These are phyloP conservation scores for Globisporangium takayamanum DNA, from an alignment of 352 stramenopile species.

Conservation along the genomic window DNA sequence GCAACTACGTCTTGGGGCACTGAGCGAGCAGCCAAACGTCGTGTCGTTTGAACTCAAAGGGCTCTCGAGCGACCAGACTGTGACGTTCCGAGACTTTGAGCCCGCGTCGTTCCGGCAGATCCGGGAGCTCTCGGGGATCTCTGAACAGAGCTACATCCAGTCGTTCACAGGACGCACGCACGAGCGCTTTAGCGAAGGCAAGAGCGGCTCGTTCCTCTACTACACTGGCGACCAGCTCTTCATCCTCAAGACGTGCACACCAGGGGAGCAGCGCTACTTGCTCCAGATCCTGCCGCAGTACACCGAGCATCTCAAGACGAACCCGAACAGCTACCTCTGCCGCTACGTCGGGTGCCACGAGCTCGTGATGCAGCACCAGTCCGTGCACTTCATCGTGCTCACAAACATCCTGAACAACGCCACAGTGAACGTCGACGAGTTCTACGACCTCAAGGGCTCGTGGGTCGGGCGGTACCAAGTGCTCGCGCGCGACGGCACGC, in stretches of 20 bases:
- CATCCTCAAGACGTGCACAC: slow-evolving; percentile 87
- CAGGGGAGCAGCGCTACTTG: slow-evolving; percentile 76
- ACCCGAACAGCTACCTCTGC: slow-evolving; percentile 85
- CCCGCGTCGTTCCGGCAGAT: slow-evolving; percentile 79
- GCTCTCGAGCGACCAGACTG: slow-evolving; percentile 48
- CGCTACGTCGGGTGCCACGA: slow-evolving; percentile 88
- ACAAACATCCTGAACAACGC: slow-evolving; percentile 87
- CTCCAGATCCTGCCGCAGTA: slow-evolving; percentile 86
- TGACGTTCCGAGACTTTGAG: slow-evolving; percentile 82
- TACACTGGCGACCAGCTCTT: slow-evolving; percentile 86
- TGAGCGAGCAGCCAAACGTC: slow-evolving; percentile 42
- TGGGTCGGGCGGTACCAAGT: slow-evolving; percentile 81
- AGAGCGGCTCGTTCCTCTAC: slow-evolving; percentile 87
- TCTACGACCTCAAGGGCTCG: slow-evolving; percentile 89
- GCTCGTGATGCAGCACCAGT: slow-evolving; percentile 81
- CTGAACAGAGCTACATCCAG: slow-evolving; percentile 61
- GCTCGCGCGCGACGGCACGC: slow-evolving; percentile 54
- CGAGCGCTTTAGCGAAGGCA: slow-evolving; percentile 86
- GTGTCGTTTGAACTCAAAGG: slow-evolving; percentile 70
- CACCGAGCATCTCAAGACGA: slow-evolving; percentile 67
- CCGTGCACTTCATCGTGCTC: slow-evolving; percentile 83
- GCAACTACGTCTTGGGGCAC: slow-evolving; percentile 39
- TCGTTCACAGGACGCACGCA: slow-evolving; percentile 76
- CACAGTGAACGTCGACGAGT: slow-evolving; percentile 78
- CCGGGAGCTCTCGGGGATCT: slow-evolving; percentile 72